Evolutionary conservation across 2,329 filamentous ascomycete genomes (phyloP), one percentile per base, ranked within the genome.

Genomic region (Diaporthe capsici): DNA sequence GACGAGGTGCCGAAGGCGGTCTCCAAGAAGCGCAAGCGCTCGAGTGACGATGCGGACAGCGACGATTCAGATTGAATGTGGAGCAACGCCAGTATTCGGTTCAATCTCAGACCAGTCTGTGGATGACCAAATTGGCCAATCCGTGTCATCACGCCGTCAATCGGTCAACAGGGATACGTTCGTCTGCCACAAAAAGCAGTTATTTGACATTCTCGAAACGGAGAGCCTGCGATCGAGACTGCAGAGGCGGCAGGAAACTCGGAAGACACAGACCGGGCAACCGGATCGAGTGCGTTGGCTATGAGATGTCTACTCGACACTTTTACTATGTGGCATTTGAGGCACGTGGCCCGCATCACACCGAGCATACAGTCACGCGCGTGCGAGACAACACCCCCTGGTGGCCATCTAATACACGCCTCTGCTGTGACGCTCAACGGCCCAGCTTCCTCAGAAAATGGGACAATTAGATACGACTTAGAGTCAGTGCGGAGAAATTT

Each of bases 1-100:
- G 90, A 87, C 3, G 90, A 91, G 60, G 85, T 84, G 2, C 75
- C 78, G 2, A 80, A 78, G 44, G 77, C 77, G 42, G 49, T 76
- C 12, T 39, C 73, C 3, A 83, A 80, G 80, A 82, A 80, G 80
- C 79, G 78, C 76, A 80, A 82, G 80, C 73, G 80, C 60, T 81
- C 81, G 53, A 82, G 83, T 67, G 83, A 79, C 25, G 79, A 79
- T 39, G 79, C 78, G 47, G 80, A 79, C 31, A 78, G 78, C 39
- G 78, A 80, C 6, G 81, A 83, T 65, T 75, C 73, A 37, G 83
- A 85, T 4, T 83, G 63, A 79, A 77, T 47, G 8, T 17, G 71
- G 72, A 53, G 37, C 73, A 15, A 8, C 13, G 22, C 53, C 13
- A 17, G 20, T 7, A 9, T 60, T 17, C 22, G 17, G 72, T 42